phyloP scores from a whole-genome alignment of 1,284 basidiomycete genomes.

The Golubevia pallescens region DNA sequence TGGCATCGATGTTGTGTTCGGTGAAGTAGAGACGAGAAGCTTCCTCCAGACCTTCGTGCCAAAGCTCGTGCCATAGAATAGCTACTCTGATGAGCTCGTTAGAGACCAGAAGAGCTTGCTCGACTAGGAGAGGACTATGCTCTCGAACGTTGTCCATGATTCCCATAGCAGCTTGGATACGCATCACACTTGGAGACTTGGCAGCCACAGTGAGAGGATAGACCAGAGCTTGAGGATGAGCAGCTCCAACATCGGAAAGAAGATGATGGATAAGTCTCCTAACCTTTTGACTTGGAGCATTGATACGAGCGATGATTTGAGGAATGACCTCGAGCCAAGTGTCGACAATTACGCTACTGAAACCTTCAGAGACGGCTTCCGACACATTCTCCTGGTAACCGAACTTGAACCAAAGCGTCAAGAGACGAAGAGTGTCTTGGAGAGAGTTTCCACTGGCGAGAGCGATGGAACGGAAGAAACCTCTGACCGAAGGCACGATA shows the following conservation, averaged over 20 bases:
- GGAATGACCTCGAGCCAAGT: constrained; percentile 99
- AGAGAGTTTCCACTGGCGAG: constrained; percentile 84
- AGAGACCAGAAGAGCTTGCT: constrained; percentile 89
- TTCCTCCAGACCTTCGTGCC: constrained; percentile 98
- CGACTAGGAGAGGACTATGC: constrained; percentile 85
- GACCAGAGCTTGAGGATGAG: constrained; percentile 96
- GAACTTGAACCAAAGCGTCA: constrained; percentile 99
- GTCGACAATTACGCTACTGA: constrained; percentile 88
- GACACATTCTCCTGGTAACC: constrained; percentile 90
- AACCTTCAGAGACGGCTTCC: constrained; percentile 85
- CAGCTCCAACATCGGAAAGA: constrained; percentile 89
- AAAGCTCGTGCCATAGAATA: constrained; percentile 98
- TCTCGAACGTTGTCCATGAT: constrained; percentile 96
- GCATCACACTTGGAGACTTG: constrained; percentile 85
- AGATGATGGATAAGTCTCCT: constrained; percentile 88
- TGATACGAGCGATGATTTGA: constrained; percentile 97
- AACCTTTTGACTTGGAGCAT: constrained; percentile 87
- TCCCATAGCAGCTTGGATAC: constrained; percentile 80
- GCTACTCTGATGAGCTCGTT: constrained; percentile 96
- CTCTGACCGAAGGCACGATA: constrained; percentile 92
- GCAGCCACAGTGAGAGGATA: constrained; percentile 98
- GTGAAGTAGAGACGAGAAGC: constrained; percentile 96
- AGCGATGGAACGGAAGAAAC: constrained; percentile 91
- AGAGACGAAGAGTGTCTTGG: constrained; percentile 89
- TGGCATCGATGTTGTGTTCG: constrained; percentile 97